phyloP scores from a whole-genome alignment of 352 stramenopile genomes.

The Phytophthora idaei region DNA sequence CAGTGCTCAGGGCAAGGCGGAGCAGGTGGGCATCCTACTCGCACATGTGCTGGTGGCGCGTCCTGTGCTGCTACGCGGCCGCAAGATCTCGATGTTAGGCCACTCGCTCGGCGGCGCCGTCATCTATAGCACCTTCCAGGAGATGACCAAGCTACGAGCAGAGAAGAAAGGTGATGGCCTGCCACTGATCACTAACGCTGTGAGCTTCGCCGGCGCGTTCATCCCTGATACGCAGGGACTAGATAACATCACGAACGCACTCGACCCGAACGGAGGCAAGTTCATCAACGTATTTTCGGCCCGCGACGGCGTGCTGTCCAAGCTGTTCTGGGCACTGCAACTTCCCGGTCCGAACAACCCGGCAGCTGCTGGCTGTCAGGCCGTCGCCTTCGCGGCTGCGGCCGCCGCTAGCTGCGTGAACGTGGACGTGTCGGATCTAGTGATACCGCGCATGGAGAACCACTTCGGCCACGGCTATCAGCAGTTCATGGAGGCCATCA shows the following conservation, averaged over 20 bases:
- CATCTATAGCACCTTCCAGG: constrained; percentile 74
- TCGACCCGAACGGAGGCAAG: constrained; percentile 45
- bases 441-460: constrained; percentile 60
- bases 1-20: constrained; percentile 79
- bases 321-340: constrained; percentile 80
- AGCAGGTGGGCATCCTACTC: constrained; percentile 76
- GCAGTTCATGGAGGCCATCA: constrained; percentile 69
- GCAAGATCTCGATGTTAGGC: constrained; percentile 74
- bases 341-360: constrained; percentile 40
- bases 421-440: constrained; percentile 74
- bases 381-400: constrained; percentile 36
- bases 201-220: constrained; percentile 81
- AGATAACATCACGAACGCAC: constrained; percentile 37
- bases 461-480: constrained; percentile 86
- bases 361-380: constrained; percentile 59
- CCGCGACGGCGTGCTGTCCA: constrained; percentile 72
- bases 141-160: constrained; percentile 55
- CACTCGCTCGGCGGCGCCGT: constrained; percentile 81
- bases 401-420: constrained; percentile 40
- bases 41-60: constrained; percentile 64
- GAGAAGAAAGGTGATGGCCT: constrained; percentile 14
- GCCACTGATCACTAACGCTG: constrained; percentile 50
- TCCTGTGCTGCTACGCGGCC: constrained; percentile 53
- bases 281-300: constrained; percentile 85
- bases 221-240: constrained; percentile 48